Evolutionary conservation across 176 grass and related monocot species (phyloP), one percentile per base, ranked within the genome.

Genomic region (Aegilops sharonensis): DNA sequence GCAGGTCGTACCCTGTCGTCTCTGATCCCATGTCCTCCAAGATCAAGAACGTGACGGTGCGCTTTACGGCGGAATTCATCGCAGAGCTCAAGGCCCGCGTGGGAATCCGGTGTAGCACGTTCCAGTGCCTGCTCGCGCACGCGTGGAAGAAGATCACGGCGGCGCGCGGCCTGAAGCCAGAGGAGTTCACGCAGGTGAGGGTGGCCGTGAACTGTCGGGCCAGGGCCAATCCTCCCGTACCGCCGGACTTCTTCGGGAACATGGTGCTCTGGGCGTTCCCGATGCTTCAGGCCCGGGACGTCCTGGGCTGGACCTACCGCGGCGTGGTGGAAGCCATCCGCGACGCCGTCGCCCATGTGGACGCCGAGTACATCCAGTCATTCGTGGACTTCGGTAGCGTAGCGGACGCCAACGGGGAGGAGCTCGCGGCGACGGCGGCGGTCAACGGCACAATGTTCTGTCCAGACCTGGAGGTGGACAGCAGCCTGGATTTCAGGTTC

Each of bases 381-480:
- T 50, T 50, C 13, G 4, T 50, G 47, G 47, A 50, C 13, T 50
- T 50, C 47, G 47, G 47, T 13, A 50, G 47, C 13, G 47, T 50
- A 50, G 47, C 47, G 47, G 47, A 50, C 4, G 47, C 47, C 13
- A 15, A 5, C 47, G 47, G 23, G 10, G 61, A 64, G 61, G 61
- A 27, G 23, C 23, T 64, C 23, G 48, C 34, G 20, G 87, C 60
- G 10, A 12, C 62, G 29, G 25, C 70, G 47, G 47, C 47, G 4
- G 47, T 0, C 47, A 50, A 50, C 2, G 76, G 81, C 18, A 64
- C 43, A 12, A 42, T 42, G 54, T 13, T 80, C 13, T 79, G 21
- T 32, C 81, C 87, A 1, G 56, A 59, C 34, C 25, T 89, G 17
- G 81, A 89, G 72, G 80, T 83, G 72, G 86, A 88, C 18, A 88